These are phyloP conservation scores for Aspergillus hiratsukae DNA, from an alignment of 2,329 filamentous ascomycete genomes.

Conservation along the genomic window DNA sequence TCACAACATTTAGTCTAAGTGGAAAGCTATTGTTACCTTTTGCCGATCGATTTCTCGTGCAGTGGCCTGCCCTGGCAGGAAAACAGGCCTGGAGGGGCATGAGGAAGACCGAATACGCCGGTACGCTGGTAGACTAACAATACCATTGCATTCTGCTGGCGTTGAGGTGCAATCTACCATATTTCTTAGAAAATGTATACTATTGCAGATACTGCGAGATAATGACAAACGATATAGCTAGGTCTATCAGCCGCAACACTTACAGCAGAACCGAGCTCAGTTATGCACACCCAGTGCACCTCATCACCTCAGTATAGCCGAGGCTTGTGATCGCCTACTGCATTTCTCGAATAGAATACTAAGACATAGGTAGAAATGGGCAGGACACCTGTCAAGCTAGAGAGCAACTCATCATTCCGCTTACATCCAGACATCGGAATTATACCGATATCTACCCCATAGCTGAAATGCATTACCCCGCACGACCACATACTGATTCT, in stretches of 20 bases:
- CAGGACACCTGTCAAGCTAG: neutral
- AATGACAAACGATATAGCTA: neutral
- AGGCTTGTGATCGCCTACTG: neutral
- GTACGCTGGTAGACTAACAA: constrained; percentile 33
- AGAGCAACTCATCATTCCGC: neutral
- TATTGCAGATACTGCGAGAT: neutral
- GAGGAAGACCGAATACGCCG: constrained; percentile 37
- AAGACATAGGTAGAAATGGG: neutral
- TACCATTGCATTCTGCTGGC: neutral
- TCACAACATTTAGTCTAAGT: constrained; percentile 76
- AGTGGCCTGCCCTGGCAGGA: constrained; percentile 64
- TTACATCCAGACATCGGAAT: neutral
- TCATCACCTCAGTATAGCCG: neutral
- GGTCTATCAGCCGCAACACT: neutral
- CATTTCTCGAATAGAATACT: neutral
- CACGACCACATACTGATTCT: neutral
- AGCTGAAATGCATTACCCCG: neutral
- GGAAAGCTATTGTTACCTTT: constrained; percentile 69
- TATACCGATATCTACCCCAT: neutral
- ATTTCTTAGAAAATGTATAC: neutral
- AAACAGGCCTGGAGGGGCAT: constrained; percentile 36
- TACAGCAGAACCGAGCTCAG: neutral
- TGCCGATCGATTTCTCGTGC: constrained; percentile 75
- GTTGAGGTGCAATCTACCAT: neutral
- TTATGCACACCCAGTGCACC: neutral